These are phyloP conservation scores for Gossypium ekmanianum DNA, from an alignment of 345 rosid species.

Conservation along the genomic window DNA sequence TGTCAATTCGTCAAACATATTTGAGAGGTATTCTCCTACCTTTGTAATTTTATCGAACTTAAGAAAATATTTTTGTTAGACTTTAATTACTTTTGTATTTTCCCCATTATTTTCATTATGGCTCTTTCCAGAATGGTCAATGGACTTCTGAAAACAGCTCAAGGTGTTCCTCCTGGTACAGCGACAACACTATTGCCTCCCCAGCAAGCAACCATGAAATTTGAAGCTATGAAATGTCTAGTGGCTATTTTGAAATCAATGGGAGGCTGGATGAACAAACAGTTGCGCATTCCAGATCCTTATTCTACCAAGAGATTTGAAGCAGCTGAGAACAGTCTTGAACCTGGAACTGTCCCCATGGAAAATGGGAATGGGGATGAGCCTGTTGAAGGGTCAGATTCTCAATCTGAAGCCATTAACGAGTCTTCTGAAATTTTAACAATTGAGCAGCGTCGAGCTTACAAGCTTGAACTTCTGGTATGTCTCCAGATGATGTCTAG, in stretches of 20 bases:
- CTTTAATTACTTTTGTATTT: neutral
- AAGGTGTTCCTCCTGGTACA: slow-evolving; percentile 89
- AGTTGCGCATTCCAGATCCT: slow-evolving; percentile 85
- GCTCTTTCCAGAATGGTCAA: slow-evolving; percentile 78
- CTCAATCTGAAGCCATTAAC: slow-evolving; percentile 73
- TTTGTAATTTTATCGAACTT: no score
- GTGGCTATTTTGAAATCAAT: slow-evolving; percentile 87
- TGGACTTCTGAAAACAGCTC: slow-evolving; percentile 99
- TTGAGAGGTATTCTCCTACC: neutral
- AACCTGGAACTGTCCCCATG: slow-evolving; percentile 51
- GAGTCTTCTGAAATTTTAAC: slow-evolving; percentile 80
- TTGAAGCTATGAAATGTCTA: slow-evolving; percentile 94
- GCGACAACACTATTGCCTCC: slow-evolving; percentile 80
- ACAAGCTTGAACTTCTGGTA: slow-evolving; percentile 99
- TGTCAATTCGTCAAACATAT: neutral
- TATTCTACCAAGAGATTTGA: slow-evolving; percentile 60
- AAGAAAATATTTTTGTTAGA: neutral
- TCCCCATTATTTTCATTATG: slow-evolving; percentile 17
- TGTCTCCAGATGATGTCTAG: slow-evolving; percentile 4
- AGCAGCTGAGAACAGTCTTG: slow-evolving; percentile 58
- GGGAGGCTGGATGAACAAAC: slow-evolving; percentile 99
- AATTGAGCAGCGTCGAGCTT: slow-evolving; percentile 97
- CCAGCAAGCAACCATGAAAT: slow-evolving; percentile 85
- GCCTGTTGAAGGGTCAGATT: slow-evolving; percentile 72
- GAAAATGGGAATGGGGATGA: slow-evolving; percentile 87